Conservation (phyloP, 2,329 filamentous ascomycete species). For the Cyphellophora europaea region DNA sequence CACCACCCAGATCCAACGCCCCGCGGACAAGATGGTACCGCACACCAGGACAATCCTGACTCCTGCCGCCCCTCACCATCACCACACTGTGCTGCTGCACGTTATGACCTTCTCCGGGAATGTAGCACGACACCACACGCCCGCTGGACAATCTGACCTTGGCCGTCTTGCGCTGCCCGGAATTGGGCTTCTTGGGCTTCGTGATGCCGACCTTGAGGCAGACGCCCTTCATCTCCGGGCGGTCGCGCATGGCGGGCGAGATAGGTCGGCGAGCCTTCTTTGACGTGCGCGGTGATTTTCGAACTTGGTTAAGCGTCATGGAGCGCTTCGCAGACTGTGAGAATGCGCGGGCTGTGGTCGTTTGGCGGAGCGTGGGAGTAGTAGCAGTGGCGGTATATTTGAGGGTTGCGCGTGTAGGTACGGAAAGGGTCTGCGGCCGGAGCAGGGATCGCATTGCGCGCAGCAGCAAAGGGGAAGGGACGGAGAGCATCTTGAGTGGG, state of each 20-base stretch:
- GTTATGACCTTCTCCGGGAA: conserved; percentile 96
- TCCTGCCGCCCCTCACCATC: conserved; percentile 81
- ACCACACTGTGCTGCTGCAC: conserved; percentile 98
- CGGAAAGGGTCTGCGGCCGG: conserved; percentile 9
- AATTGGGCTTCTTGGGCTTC: conserved; percentile 98
- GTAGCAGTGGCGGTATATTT: conserved; percentile 3
- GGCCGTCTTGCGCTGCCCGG: conserved; percentile 89
- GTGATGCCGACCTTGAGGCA: conserved; percentile 89
- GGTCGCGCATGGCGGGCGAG: conserved; percentile 69
- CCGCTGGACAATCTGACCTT: conserved; percentile 83
- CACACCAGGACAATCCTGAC: conserved; percentile 97
- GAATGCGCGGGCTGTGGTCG: conserved; percentile 34
- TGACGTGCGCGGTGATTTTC: conserved; percentile 65
- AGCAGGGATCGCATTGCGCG: conserved; percentile 4
- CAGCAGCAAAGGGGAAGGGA: neutral
- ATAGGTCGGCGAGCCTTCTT: conserved; percentile 77
- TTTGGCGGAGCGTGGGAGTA: conserved; percentile 12
- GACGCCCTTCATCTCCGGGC: conserved; percentile 87
- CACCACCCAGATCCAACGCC: conserved; percentile 87
- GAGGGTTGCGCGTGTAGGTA: neutral
- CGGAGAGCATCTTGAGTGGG: too few relatives aligned
- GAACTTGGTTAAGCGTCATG: conserved; percentile 66
- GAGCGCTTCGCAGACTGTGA: conserved; percentile 47
- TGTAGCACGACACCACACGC: conserved; percentile 82
- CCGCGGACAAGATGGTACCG: conserved; percentile 89